A percentile compares a stretch with the other conserved stretches of the same genome.
Evolutionary conservation across 352 stramenopile genomes (phyloP).

Genomic region (Pythium brassicae): DNA sequence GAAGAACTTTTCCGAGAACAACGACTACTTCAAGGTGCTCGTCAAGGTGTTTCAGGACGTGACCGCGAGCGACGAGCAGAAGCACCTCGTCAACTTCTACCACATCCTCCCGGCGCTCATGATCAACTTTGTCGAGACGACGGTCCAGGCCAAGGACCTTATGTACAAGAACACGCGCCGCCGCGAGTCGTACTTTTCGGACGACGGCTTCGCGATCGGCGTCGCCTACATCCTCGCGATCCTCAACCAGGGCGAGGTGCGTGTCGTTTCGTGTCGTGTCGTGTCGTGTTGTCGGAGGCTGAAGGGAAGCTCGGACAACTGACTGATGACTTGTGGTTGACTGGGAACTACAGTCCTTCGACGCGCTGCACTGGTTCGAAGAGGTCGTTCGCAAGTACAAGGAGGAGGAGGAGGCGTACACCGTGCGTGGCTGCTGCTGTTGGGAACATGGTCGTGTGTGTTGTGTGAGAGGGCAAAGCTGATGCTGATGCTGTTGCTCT

Average conservation of each 20-base stretch:
- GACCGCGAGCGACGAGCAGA: slow-evolving; percentile 81
- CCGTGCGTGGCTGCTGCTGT: slow-evolving; percentile 22
- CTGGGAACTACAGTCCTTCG: slow-evolving; percentile 53
- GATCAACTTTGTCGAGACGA: slow-evolving; percentile 89
- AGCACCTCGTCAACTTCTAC: slow-evolving; percentile 92
- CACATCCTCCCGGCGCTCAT: slow-evolving; percentile 85
- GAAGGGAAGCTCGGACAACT: no score
- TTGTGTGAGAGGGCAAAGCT: no score
- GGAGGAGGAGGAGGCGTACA: slow-evolving; percentile 75
- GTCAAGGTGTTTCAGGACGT: slow-evolving; percentile 89
- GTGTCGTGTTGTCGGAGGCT: neutral
- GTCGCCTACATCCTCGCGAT: slow-evolving; percentile 92
- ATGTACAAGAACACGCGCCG: slow-evolving; percentile 94
- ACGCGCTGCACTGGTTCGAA: slow-evolving; percentile 90
- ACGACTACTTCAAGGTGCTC: slow-evolving; percentile 92
- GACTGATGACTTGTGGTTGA: neutral
- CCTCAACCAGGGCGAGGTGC: slow-evolving; percentile 82
- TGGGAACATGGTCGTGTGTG: neutral
- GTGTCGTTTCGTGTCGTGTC: slow-evolving; percentile 1
- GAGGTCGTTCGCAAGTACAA: slow-evolving; percentile 85
- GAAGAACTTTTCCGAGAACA: slow-evolving; percentile 90
- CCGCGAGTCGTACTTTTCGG: slow-evolving; percentile 94
- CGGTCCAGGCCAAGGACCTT: slow-evolving; percentile 90
- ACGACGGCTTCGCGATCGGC: slow-evolving; percentile 95
- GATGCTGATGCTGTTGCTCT: neutral